A percentile compares a stretch with the other conserved stretches of the same genome.
phyloP scores from a whole-genome alignment of 805 yeast genomes.

The Saccharomycopsis fermentans region DNA sequence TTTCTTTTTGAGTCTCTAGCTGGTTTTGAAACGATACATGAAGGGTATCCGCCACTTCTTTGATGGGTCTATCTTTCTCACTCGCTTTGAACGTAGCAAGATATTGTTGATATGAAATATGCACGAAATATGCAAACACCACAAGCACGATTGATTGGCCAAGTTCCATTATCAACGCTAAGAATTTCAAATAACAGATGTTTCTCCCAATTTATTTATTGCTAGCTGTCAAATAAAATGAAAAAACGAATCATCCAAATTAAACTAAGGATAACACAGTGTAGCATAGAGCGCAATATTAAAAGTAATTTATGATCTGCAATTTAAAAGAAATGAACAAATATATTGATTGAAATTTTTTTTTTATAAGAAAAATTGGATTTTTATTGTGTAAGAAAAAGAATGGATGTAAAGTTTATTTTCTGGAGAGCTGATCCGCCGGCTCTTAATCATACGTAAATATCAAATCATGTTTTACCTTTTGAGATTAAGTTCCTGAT shows the following conservation, averaged over 20 bases:
- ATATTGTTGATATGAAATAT: not conserved
- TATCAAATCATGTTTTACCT: not conserved
- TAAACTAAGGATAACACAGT: too few species aligned
- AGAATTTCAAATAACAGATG: not conserved
- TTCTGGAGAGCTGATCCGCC: not conserved
- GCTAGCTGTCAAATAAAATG: too few species aligned
- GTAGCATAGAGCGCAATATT: too few species aligned
- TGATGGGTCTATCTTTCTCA: not conserved
- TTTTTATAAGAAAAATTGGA: not conserved
- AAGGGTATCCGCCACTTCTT: not conserved
- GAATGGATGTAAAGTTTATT: too few species aligned
- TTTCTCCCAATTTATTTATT: too few species aligned
- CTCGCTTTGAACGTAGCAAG: not conserved
- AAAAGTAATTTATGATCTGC: too few species aligned
- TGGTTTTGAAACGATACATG: not conserved
- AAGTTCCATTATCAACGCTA: not conserved
- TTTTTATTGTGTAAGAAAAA: too few species aligned
- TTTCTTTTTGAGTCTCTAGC: not conserved
- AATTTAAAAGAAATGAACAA: not conserved
- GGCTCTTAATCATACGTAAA: not conserved
- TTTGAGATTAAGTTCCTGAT: not conserved
- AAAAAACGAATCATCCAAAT: too few species aligned
- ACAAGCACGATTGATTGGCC: not conserved
- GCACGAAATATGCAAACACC: not conserved
- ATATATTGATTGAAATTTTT: not conserved